Percentiles rank a stretch among this genome's conserved stretches.
Evolutionary conservation across 768 basidiomycete species (phyloP).

Genomic region (Hygrocybe punicea): DNA sequence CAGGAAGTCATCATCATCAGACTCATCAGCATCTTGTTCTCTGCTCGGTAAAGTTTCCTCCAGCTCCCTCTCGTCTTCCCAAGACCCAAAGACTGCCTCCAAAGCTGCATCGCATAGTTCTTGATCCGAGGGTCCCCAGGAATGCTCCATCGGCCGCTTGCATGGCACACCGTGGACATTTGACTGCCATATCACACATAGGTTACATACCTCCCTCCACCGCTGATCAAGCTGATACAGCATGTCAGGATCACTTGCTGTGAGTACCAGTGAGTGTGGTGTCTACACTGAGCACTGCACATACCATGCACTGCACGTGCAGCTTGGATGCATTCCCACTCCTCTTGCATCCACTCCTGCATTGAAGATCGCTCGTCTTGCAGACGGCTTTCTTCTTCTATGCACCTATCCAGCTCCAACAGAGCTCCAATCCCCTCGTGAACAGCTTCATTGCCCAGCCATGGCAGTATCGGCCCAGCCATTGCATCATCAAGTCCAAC

Average conservation of each 20-base stretch:
- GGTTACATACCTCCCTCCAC: not conserved
- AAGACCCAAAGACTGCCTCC: too few relatives aligned
- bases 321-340: too few relatives aligned
- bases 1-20: too few relatives aligned
- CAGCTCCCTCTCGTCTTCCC: too few relatives aligned
- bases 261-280: too few relatives aligned
- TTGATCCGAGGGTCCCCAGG: too few relatives aligned
- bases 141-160: too few relatives aligned
- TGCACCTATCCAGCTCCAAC: conserved; percentile 8
- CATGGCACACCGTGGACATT: too few relatives aligned
- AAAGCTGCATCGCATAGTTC: too few relatives aligned
- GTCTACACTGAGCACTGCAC: not conserved
- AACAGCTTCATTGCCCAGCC: conserved; percentile 5
- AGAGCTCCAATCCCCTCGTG: conserved; percentile 6
- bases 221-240: not conserved
- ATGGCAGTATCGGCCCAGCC: not conserved
- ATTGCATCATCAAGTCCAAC: conserved; percentile 15
- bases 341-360: not conserved
- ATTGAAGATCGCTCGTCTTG: conserved; percentile 1
- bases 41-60: too few relatives aligned
- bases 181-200: not conserved
- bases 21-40: too few relatives aligned
- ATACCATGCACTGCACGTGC: too few relatives aligned
- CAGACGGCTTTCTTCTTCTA: conserved; percentile 10
- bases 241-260: not conserved